A percentile compares a stretch with the other conserved stretches of the same genome.
Evolutionary conservation across 1,284 basidiomycete genomes (phyloP).

Genomic region (Cryptococcus sp.): DNA sequence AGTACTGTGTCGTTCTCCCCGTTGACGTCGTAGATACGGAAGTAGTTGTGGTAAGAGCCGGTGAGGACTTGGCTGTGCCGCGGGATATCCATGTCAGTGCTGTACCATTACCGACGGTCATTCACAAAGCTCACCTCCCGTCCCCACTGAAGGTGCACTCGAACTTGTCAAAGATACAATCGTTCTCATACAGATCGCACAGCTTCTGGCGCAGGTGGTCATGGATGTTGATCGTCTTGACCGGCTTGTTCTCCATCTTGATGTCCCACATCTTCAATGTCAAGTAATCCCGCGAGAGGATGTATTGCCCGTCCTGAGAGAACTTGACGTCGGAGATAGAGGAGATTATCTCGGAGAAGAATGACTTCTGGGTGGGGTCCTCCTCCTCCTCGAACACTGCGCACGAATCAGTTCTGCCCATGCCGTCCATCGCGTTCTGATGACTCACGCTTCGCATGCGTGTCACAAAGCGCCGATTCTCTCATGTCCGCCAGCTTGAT

Average conservation of each 20-base stretch:
- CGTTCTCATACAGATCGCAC: constrained; percentile 98
- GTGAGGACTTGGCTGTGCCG: constrained; percentile 78
- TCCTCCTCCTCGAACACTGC: constrained; percentile 97
- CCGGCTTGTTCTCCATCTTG: constrained; percentile 95
- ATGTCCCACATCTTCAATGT: constrained; percentile 99
- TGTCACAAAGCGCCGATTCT: constrained; percentile 93
- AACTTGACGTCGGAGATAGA: constrained; percentile 99
- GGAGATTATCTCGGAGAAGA: constrained; percentile 99
- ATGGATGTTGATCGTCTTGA: constrained; percentile 98
- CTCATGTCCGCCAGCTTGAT: constrained; percentile 99
- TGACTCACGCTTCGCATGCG: constrained; percentile 86
- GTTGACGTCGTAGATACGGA: constrained; percentile 98
- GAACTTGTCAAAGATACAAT: constrained; percentile 99
- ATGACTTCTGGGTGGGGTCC: constrained; percentile 93
- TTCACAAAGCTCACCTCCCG: constrained; percentile 69
- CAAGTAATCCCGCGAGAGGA: constrained; percentile 93
- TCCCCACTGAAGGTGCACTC: constrained; percentile 96
- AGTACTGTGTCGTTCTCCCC: constrained; percentile 85
- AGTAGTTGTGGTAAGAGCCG: constrained; percentile 99
- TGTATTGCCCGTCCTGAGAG: constrained; percentile 93
- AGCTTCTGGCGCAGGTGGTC: constrained; percentile 96
- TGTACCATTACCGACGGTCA: background rate
- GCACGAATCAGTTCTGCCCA: background rate
- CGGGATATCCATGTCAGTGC: constrained; percentile 4
- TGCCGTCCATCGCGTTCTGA: constrained; percentile 9